phyloP scores from a whole-genome alignment of 2,329 filamentous ascomycete species.

The Didymosphaeria variabile region DNA sequence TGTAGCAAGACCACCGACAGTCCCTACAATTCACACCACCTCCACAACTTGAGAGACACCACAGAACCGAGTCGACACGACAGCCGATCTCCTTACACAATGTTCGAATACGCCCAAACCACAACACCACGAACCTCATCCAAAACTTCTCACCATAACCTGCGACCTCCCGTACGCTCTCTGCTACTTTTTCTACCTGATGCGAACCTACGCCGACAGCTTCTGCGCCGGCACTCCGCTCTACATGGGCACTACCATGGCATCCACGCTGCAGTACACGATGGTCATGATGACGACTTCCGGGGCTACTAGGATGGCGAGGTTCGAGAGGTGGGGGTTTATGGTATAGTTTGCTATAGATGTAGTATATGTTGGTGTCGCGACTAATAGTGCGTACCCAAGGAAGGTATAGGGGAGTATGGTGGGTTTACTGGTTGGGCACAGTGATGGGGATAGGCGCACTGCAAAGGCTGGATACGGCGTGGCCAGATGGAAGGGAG shows the following conservation, averaged over 20 bases:
- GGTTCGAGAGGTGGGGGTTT: conserved; percentile 48
- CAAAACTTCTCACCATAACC: conserved; percentile 53
- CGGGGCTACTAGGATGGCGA: neutral
- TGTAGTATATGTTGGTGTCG: conserved; percentile 45
- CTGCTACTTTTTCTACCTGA: conserved; percentile 54
- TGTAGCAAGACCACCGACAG: neutral
- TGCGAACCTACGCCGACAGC: conserved; percentile 48
- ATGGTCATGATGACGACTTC: conserved; percentile 47
- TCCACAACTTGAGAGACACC: neutral
- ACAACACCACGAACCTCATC: conserved; percentile 56
- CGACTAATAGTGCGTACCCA: conserved; percentile 41
- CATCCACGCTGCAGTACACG: conserved; percentile 54
- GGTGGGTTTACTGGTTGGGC: conserved; percentile 35
- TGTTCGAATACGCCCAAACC: conserved; percentile 44
- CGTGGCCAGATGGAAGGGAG: conserved; percentile 51
- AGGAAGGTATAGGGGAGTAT: conserved; percentile 31
- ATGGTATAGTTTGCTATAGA: conserved; percentile 52
- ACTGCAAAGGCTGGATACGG: conserved; percentile 35
- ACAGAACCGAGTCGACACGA: too few species aligned
- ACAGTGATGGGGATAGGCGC: conserved; percentile 39
- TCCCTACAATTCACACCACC: neutral
- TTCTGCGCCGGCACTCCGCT: conserved; percentile 44
- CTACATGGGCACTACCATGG: conserved; percentile 45
- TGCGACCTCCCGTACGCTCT: conserved; percentile 53
- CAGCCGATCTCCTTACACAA: conserved; percentile 17